These are phyloP conservation scores for Leccinum cinnamomeum DNA, from an alignment of 1,284 basidiomycete species.

Conservation along the genomic window DNA sequence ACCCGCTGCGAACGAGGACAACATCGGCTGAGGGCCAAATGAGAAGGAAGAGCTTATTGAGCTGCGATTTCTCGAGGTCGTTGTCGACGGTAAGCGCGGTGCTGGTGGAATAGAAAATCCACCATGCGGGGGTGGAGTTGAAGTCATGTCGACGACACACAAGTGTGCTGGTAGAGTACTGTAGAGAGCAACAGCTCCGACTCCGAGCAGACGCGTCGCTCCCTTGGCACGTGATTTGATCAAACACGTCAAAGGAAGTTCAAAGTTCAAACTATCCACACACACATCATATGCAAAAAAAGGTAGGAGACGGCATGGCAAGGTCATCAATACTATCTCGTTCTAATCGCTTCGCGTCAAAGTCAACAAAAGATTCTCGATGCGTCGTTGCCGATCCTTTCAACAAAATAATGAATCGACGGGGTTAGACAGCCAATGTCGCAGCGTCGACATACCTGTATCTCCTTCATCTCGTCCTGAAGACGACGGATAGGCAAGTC, in stretches of 20 bases:
- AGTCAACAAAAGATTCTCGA: conserved; percentile 64
- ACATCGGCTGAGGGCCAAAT: conserved; percentile 71
- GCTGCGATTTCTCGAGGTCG: conserved; percentile 42
- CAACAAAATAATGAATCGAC: conserved; percentile 3
- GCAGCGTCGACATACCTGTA: conserved; percentile 52
- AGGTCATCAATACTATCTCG: neutral
- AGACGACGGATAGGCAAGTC: conserved; percentile 62
- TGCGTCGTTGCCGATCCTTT: conserved; percentile 75
- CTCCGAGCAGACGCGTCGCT: too few relatives aligned
- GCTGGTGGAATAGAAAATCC: conserved; percentile 29
- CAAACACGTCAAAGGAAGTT: too few relatives aligned
- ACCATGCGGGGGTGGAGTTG: conserved; percentile 33
- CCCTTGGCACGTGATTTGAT: too few relatives aligned
- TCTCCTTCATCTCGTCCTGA: conserved; percentile 76
- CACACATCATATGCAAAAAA: too few relatives aligned
- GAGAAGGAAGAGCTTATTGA: conserved; percentile 82
- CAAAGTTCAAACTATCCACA: too few relatives aligned
- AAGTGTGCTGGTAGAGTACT: neutral
- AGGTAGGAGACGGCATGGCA: neutral
- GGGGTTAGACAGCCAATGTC: neutral
- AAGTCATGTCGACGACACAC: conserved; percentile 25
- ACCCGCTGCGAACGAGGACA: conserved; percentile 63
- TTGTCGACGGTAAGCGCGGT: conserved; percentile 31
- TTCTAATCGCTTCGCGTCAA: conserved; percentile 51
- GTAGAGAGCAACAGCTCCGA: too few relatives aligned